Evolutionary conservation across 495 filamentous ascomycete species (phyloP).

Genomic region (Neurospora pannonica): DNA sequence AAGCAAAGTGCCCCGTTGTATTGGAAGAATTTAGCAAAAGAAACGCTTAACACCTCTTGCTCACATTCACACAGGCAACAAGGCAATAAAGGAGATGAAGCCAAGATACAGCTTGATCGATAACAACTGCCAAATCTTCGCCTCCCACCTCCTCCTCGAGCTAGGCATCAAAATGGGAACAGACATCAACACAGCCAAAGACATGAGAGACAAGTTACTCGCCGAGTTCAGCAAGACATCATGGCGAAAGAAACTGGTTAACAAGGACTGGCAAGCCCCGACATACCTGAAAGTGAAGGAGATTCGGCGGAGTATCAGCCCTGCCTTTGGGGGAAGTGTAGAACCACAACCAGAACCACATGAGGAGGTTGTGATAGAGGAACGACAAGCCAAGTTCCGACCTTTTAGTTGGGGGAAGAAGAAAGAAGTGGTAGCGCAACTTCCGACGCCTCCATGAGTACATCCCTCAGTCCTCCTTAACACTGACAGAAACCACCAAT

Average conservation of each 20-base stretch:
- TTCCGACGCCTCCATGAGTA: background rate
- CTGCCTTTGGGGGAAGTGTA: background rate
- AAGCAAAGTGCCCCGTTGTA: background rate
- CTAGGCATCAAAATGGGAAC: background rate
- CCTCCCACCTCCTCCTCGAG: conserved; percentile 1
- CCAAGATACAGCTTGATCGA: conserved; percentile 37
- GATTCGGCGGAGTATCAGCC: background rate
- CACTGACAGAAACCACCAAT: background rate
- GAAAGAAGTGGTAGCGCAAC: background rate
- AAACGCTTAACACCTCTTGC: background rate
- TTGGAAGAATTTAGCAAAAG: background rate
- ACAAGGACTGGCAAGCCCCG: background rate
- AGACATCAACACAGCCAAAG: background rate
- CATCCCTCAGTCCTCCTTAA: background rate
- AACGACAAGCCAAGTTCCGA: background rate
- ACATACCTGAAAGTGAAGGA: background rate
- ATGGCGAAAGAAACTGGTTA: background rate
- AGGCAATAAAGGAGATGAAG: conserved; percentile 35
- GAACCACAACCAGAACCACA: background rate
- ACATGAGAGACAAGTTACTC: background rate
- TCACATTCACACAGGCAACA: conserved; percentile 19
- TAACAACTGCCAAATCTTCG: conserved; percentile 43
- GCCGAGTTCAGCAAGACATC: background rate
- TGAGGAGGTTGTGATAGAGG: background rate
- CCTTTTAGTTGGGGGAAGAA: background rate